Evolutionary conservation across 352 stramenopile genomes (phyloP).

Genomic region (Lagenidium sp.): DNA sequence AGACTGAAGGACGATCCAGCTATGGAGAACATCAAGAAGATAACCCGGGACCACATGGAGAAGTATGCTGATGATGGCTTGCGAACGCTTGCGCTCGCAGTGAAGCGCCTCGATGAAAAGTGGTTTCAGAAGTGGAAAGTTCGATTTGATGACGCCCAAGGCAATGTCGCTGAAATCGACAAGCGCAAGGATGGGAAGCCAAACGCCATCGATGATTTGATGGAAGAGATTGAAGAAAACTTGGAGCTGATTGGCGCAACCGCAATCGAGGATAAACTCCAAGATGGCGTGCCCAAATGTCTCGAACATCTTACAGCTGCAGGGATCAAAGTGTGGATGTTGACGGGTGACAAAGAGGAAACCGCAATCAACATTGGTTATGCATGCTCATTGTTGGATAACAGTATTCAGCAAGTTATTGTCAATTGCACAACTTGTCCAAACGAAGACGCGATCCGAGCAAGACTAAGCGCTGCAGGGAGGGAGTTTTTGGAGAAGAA

Average conservation of each 20-base stretch:
- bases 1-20: constrained; percentile 42
- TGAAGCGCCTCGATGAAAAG: constrained; percentile 55
- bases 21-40: constrained; percentile 38
- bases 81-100: constrained; percentile 70
- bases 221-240: constrained; percentile 76
- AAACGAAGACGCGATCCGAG: constrained; percentile 56
- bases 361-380: constrained; percentile 91
- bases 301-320: constrained; percentile 71
- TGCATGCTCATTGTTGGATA: constrained; percentile 78
- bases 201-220: constrained; percentile 67
- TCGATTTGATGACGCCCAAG: constrained; percentile 57
- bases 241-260: constrained; percentile 84
- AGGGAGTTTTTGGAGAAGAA: constrained; percentile 35
- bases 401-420: constrained; percentile 72
- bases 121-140: constrained; percentile 73
- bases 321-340: constrained; percentile 84
- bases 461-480: constrained; percentile 30
- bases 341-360: constrained; percentile 85
- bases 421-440: constrained; percentile 64
- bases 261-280: constrained; percentile 90
- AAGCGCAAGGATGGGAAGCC: constrained; percentile 68
- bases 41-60: constrained; percentile 73
- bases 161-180: constrained; percentile 64
- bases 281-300: constrained; percentile 84
- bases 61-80: constrained; percentile 79